These are phyloP conservation scores for Vigna mungo DNA, from an alignment of 306 rosid species.

Conservation along the genomic window DNA sequence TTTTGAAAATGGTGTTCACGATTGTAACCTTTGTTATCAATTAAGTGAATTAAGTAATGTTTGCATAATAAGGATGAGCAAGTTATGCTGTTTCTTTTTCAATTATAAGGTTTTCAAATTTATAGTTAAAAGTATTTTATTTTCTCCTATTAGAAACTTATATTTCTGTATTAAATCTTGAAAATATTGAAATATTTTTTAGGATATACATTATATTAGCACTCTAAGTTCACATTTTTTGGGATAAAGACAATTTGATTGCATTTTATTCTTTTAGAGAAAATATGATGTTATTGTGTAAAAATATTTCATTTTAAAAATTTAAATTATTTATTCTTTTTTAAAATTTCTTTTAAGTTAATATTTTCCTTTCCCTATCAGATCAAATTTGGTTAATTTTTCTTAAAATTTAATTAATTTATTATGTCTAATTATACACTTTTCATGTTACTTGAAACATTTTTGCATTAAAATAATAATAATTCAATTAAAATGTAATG, in stretches of 20 bases:
- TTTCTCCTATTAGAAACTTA: too few species aligned
- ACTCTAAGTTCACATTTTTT: too few species aligned
- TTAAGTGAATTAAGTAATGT: neutral
- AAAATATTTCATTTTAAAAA: too few species aligned
- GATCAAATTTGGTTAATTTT: neutral
- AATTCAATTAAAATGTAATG: too few species aligned
- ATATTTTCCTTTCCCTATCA: neutral
- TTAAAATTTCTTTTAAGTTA: neutral
- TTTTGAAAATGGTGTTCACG: neutral
- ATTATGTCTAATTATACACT: neutral
- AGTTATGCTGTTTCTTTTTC: neutral
- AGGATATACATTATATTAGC: too few species aligned
- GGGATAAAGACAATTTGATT: too few species aligned
- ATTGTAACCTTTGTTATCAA: neutral
- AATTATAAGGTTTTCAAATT: neutral
- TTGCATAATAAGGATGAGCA: neutral
- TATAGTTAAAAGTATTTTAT: neutral
- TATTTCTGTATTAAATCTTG: too few species aligned
- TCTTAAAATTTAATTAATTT: neutral
- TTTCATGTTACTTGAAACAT: neutral
- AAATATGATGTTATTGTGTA: too few species aligned
- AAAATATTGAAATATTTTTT: too few species aligned
- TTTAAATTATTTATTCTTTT: neutral
- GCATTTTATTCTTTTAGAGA: too few species aligned
- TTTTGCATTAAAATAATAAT: neutral